Evolutionary conservation across 805 yeast genomes (phyloP).

Genomic region (Zygotorulaspora florentina): DNA sequence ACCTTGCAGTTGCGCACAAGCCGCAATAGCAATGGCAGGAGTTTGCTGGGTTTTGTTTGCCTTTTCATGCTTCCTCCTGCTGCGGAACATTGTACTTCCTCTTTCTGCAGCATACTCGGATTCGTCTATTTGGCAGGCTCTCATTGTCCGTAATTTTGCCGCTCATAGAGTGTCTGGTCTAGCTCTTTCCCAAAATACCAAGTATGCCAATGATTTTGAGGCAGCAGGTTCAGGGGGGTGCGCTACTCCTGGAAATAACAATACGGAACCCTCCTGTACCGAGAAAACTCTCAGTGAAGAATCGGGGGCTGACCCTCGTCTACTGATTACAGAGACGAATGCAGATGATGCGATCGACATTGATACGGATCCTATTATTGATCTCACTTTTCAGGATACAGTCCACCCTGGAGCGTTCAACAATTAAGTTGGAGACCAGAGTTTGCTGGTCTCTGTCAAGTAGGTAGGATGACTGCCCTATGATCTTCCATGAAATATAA

Average conservation of each 20-base stretch:
- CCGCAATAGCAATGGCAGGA: conserved; percentile 6
- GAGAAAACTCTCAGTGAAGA: background rate
- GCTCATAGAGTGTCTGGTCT: background rate
- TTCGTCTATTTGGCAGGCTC: background rate
- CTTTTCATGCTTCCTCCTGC: conserved; percentile 1
- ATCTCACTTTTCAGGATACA: no score
- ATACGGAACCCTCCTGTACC: background rate
- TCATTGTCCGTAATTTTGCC: background rate
- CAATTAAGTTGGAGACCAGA: no score
- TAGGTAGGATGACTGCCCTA: no score
- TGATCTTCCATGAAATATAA: no score
- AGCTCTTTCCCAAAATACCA: background rate
- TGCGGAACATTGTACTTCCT: conserved; percentile 1
- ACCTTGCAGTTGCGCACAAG: conserved; percentile 4
- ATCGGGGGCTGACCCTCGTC: background rate
- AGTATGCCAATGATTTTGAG: background rate
- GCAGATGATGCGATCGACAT: no score
- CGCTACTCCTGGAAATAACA: background rate
- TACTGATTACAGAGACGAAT: no score
- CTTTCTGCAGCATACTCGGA: background rate
- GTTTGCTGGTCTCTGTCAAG: no score
- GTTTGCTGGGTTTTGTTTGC: conserved; percentile 2
- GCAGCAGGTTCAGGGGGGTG: background rate
- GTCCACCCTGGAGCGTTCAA: no score
- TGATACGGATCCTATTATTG: no score